Evolutionary conservation across 2,329 filamentous ascomycete species (phyloP).

Genomic region (Ophiostoma perfectum): DNA sequence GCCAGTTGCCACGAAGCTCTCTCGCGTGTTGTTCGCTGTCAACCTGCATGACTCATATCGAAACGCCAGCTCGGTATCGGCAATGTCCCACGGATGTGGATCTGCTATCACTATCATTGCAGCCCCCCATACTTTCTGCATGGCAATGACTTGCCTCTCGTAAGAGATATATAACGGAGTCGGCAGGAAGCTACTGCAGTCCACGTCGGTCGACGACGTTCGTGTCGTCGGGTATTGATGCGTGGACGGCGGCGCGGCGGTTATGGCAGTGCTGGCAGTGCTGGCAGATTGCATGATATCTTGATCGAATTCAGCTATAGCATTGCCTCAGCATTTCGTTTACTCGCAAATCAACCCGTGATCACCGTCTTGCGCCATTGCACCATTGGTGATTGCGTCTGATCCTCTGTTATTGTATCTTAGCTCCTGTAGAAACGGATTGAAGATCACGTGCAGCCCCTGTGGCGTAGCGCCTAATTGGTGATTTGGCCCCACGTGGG

Average conservation of each 20-base stretch:
- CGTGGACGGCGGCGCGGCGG: background rate
- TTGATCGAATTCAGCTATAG: no score
- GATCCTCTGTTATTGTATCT: background rate
- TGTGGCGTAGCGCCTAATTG: background rate
- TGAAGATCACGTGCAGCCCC: background rate
- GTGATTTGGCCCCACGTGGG: conserved; percentile 6
- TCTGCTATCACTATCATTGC: background rate
- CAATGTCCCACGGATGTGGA: conserved; percentile 4
- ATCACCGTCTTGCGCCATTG: background rate
- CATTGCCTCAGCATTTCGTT: no score
- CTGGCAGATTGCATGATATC: no score
- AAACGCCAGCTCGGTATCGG: background rate
- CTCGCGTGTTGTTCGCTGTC: background rate
- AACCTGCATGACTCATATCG: background rate
- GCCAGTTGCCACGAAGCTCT: background rate
- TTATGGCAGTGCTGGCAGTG: no score
- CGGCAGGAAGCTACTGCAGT: background rate
- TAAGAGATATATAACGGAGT: background rate
- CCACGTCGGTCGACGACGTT: background rate
- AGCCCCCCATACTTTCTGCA: conserved; percentile 3
- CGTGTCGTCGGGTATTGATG: conserved; percentile 11
- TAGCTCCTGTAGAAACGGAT: background rate
- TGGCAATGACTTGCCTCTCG: background rate
- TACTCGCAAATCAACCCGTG: background rate
- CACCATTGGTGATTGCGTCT: background rate